phyloP scores from a whole-genome alignment of 148 eudicot genomes.

The Diospyros lotus region DNA sequence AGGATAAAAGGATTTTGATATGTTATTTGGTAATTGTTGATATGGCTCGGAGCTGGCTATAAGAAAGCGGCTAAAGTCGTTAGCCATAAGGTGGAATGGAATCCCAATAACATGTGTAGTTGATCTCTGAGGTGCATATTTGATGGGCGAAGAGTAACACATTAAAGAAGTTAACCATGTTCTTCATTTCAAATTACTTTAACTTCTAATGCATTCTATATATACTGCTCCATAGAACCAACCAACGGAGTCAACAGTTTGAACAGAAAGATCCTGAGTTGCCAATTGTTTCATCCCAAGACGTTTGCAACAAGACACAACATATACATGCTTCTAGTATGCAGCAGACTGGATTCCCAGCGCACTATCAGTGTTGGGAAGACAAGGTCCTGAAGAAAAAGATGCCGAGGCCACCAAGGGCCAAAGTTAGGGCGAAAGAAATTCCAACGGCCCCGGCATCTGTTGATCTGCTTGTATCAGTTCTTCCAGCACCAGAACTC shows the following conservation, averaged over 20 bases:
- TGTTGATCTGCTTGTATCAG: constrained; percentile 22
- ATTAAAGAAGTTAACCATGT: not conserved
- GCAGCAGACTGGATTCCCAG: not conserved
- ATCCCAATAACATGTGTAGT: too few species aligned
- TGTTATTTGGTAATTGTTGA: too few species aligned
- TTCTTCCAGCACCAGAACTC: constrained; percentile 37
- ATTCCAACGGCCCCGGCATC: constrained; percentile 38
- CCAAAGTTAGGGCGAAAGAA: constrained; percentile 52
- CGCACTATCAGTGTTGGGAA: constrained; percentile 31
- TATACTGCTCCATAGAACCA: not conserved
- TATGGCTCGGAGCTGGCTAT: too few species aligned
- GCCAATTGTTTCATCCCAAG: not conserved
- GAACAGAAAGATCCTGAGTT: too few species aligned
- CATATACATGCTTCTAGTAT: not conserved
- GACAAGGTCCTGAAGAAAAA: constrained; percentile 41
- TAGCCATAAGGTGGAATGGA: too few species aligned
- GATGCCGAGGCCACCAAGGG: constrained; percentile 59
- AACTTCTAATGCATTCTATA: not conserved
- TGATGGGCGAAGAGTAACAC: too few species aligned
- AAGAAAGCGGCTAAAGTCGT: too few species aligned
- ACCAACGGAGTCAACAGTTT: not conserved
- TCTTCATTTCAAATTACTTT: not conserved
- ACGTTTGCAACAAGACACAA: too few species aligned
- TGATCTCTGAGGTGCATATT: too few species aligned
- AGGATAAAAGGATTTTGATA: too few species aligned